Evolutionary conservation across 495 filamentous ascomycete species (phyloP).

Genomic region (Peziza echinospora): DNA sequence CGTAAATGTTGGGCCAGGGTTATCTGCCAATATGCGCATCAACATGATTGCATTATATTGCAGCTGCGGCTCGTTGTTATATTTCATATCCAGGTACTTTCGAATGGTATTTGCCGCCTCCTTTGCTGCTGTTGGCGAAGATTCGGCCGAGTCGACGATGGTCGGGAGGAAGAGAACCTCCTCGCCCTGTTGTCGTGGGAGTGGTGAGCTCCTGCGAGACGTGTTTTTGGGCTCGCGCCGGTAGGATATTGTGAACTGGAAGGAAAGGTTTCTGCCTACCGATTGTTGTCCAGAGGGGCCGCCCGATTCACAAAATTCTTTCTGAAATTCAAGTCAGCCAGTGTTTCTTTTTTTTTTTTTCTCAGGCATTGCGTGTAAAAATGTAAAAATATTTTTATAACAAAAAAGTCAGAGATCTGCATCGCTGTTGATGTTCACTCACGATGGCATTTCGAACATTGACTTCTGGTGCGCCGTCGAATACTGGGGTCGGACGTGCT

Average conservation of each 20-base stretch:
- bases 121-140: constrained; percentile 60
- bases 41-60: constrained; percentile 98
- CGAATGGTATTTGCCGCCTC: constrained; percentile 57
- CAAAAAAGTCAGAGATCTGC: too few species aligned
- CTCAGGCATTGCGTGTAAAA: too few species aligned
- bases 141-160: constrained; percentile 90
- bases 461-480: too few species aligned
- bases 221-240: neutral
- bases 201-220: neutral
- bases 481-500: too few species aligned
- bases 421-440: too few species aligned
- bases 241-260: neutral
- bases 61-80: constrained; percentile 36
- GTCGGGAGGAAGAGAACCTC: constrained; percentile 84
- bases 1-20: constrained; percentile 76
- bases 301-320: neutral
- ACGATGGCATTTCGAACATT: too few species aligned
- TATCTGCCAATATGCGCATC: constrained; percentile 73
- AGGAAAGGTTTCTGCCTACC: neutral
- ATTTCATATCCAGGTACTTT: constrained; percentile 54
- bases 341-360: too few species aligned
- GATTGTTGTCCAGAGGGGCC: neutral
- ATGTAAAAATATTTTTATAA: too few species aligned
- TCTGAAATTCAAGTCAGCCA: too few species aligned
- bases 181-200: constrained; percentile 29